Evolutionary conservation across 2,329 filamentous ascomycete genomes (phyloP).

Genomic region (Pseudofabraea citricarpa): DNA sequence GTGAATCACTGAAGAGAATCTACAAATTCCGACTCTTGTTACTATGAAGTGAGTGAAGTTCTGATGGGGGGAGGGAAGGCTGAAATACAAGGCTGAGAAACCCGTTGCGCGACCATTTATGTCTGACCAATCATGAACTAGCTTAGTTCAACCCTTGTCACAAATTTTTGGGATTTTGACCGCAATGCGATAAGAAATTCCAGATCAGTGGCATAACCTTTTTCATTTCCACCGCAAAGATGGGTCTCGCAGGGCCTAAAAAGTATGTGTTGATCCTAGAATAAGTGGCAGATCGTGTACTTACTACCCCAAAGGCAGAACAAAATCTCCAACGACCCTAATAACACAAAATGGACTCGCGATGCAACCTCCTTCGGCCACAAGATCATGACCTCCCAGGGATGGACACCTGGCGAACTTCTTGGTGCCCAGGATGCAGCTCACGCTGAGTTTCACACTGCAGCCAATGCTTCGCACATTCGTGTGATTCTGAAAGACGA

Average conservation of each 20-base stretch:
- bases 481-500: slow-evolving; percentile 85
- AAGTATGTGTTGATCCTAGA: slow-evolving; percentile 59
- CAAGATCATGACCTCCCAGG: slow-evolving; percentile 80
- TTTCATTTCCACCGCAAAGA: slow-evolving; percentile 27
- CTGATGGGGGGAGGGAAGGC: neutral
- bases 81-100: neutral
- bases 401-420: slow-evolving; percentile 82
- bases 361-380: slow-evolving; percentile 83
- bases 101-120: neutral
- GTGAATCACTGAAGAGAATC: neutral
- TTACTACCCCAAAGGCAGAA: slow-evolving; percentile 41
- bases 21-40: neutral
- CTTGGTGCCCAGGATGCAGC: slow-evolving; percentile 74
- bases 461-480: slow-evolving; percentile 80
- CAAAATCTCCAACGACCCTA: slow-evolving; percentile 86
- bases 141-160: slow-evolving; percentile 7
- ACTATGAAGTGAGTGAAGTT: neutral
- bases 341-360: slow-evolving; percentile 90
- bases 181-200: slow-evolving; percentile 1
- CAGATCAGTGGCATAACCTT: neutral
- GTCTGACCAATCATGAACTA: slow-evolving; percentile 17
- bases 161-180: slow-evolving; percentile 14
- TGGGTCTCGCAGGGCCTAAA: slow-evolving; percentile 66
- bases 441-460: slow-evolving; percentile 72
- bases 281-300: too few relatives aligned